phyloP scores from a whole-genome alignment of 768 basidiomycete species.

The Sporobolomyces pararoseus region DNA sequence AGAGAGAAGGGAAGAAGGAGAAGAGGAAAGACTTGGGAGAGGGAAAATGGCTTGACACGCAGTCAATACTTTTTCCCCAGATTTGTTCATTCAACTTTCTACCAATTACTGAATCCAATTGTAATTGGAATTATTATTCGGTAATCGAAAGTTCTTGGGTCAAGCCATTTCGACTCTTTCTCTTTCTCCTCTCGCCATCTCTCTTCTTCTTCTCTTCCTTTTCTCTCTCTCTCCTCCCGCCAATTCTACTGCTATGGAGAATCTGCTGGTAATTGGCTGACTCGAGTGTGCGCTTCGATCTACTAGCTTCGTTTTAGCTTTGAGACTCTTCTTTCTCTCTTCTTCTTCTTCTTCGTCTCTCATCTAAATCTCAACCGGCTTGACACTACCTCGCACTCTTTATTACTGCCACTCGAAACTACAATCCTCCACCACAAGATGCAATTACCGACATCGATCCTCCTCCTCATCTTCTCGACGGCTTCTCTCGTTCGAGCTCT shows the following conservation, averaged over 20 bases:
- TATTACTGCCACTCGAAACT: neutral
- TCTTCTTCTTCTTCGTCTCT: neutral
- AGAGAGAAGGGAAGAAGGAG: neutral
- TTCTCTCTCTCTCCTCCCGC: conserved; percentile 1
- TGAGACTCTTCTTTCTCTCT: neutral
- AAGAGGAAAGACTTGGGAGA: conserved; percentile 1
- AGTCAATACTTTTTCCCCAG: neutral
- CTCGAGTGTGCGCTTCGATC: too few species aligned
- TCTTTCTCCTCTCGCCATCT: conserved; percentile 12
- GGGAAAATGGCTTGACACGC: neutral
- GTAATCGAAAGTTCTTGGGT: too few species aligned
- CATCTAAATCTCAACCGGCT: conserved; percentile 13
- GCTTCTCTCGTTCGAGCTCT: neutral
- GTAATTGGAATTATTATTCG: too few species aligned
- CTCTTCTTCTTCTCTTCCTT: neutral
- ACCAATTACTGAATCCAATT: too few species aligned
- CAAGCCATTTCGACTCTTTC: neutral
- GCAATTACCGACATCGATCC: conserved; percentile 19
- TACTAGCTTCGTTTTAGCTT: neutral
- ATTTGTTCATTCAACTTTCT: conserved; percentile 24
- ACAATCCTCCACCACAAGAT: conserved; percentile 1
- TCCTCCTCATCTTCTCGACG: conserved; percentile 14
- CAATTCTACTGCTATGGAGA: neutral
- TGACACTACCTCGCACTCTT: neutral
- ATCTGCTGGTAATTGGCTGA: conserved; percentile 2